phyloP scores from a whole-genome alignment of 2,329 filamentous ascomycete genomes.

The Paraconiothyrium brasiliense region DNA sequence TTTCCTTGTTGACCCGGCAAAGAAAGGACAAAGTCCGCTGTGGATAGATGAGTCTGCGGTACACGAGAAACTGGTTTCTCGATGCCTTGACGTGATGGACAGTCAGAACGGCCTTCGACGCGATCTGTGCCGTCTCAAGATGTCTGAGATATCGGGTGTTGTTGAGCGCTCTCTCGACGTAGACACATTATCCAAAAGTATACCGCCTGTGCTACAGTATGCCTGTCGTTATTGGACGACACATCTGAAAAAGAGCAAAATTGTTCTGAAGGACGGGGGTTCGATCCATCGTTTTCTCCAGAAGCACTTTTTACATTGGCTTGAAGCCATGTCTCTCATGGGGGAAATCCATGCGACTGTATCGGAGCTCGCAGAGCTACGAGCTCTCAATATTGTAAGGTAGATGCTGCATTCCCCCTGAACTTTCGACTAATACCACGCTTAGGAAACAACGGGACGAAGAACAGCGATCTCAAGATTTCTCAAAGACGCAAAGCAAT shows the following conservation, averaged over 20 bases:
- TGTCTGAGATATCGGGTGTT: too few species aligned
- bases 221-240: constrained; percentile 49
- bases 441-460: too few species aligned
- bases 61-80: constrained; percentile 41
- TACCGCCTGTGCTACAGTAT: constrained; percentile 43
- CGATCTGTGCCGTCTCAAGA: constrained; percentile 48
- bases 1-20: constrained; percentile 34
- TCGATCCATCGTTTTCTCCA: constrained; percentile 48
- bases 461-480: too few species aligned
- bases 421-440: too few species aligned
- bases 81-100: constrained; percentile 52
- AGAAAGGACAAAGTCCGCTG: constrained; percentile 37
- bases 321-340: constrained; percentile 55
- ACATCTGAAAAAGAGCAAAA: constrained; percentile 29
- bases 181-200: constrained; percentile 14
- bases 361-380: constrained; percentile 26
- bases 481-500: too few species aligned
- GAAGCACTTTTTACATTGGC: constrained; percentile 55
- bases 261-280: constrained; percentile 32
- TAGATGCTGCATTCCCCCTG: constrained; percentile 12
- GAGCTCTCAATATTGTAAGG: constrained; percentile 24
- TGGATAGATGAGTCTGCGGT: constrained; percentile 47
- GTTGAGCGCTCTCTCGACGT: too few species aligned
- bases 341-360: constrained; percentile 29
- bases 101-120: constrained; percentile 35